Evolutionary conservation across 1,284 basidiomycete genomes (phyloP), one percentile per base, ranked within the genome.

Genomic region (Coriolopsis trogii): DNA sequence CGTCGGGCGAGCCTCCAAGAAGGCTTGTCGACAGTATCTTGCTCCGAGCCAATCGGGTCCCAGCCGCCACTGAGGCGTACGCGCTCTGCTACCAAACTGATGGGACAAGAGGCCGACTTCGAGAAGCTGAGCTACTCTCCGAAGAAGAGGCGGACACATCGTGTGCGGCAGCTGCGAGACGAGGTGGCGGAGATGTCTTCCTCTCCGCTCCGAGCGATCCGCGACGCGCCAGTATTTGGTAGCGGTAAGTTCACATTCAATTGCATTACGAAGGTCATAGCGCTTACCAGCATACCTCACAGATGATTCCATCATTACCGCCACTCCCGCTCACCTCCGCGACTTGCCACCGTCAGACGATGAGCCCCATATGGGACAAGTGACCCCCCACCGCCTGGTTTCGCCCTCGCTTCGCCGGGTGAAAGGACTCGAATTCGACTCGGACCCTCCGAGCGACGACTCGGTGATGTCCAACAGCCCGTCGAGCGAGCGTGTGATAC

Each of bases 381-480:
- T 86, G n/a, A 87, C 84, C 0, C 85, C 86, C 20, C 78, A 79
- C 53, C 82, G 83, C 58, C 66, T 88, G 23, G 78, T 81, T 34
- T 89, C 86, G 7, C 85, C 86, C 6, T 74, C 71, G 21, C 68
- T 76, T 25, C 77, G 73, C 34, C 75, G 76, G 34, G 45, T 67
- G n/a, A 57, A 66, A 51, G 59, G 63, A 41, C 47, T 57, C 18
- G 64, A 68, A 24, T 63, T 67, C 31, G 48, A 26, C 39, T 53
- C 53, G 10, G 71, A 77, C 48, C 62, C 65, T 3, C 68, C 71
- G 43, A 61, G 74, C 60, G 80, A 81, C 55, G 74, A 75, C 56
- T 76, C 74, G 5, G 63, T 55, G 45, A 48, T 65, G 48, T 68
- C 70, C 3, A 70, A 67, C 18, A 81, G 79, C 49, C 79, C 79